These are phyloP conservation scores for Saccharomycopsis vini DNA, from an alignment of 805 yeast genomes.

Conservation along the genomic window DNA sequence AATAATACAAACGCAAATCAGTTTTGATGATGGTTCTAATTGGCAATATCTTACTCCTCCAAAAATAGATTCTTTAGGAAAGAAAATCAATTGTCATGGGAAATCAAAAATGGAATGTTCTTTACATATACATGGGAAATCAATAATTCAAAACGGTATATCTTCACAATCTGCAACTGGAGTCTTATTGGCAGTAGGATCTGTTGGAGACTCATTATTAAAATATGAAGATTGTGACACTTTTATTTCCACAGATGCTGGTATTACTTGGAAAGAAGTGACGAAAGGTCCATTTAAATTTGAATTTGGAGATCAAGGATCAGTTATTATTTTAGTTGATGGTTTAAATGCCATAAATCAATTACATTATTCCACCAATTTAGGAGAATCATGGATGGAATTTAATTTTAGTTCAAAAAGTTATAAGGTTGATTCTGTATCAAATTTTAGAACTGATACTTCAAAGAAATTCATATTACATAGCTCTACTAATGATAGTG, in stretches of 20 bases:
- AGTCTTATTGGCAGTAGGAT: slow-evolving; percentile 77
- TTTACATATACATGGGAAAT: slow-evolving; percentile 78
- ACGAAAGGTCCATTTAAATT: slow-evolving; percentile 71
- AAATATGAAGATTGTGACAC: slow-evolving; percentile 51
- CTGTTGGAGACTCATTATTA: slow-evolving; percentile 57
- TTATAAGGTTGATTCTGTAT: slow-evolving; percentile 45
- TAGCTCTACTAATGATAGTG: background rate
- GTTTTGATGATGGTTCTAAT: slow-evolving; percentile 84
- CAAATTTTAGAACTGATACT: slow-evolving; percentile 76
- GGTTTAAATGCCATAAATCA: slow-evolving; percentile 48
- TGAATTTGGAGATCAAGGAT: slow-evolving; percentile 97
- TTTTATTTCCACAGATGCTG: slow-evolving; percentile 78
- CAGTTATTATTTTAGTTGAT: slow-evolving; percentile 65
- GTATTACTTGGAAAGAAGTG: slow-evolving; percentile 77
- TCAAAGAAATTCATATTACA: slow-evolving; percentile 29
- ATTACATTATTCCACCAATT: slow-evolving; percentile 61
- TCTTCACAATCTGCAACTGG: slow-evolving; percentile 91
- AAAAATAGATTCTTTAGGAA: slow-evolving; percentile 46
- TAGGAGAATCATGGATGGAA: slow-evolving; percentile 68
- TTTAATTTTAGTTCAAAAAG: slow-evolving; percentile 46
- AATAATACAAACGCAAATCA: slow-evolving; percentile 55
- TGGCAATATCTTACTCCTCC: slow-evolving; percentile 76
- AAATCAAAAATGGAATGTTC: slow-evolving; percentile 56
- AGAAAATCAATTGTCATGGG: slow-evolving; percentile 44
- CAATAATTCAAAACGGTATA: slow-evolving; percentile 72